Conservation (phyloP, 2,329 filamentous ascomycete genomes). For the Venturia nashicola region DNA sequence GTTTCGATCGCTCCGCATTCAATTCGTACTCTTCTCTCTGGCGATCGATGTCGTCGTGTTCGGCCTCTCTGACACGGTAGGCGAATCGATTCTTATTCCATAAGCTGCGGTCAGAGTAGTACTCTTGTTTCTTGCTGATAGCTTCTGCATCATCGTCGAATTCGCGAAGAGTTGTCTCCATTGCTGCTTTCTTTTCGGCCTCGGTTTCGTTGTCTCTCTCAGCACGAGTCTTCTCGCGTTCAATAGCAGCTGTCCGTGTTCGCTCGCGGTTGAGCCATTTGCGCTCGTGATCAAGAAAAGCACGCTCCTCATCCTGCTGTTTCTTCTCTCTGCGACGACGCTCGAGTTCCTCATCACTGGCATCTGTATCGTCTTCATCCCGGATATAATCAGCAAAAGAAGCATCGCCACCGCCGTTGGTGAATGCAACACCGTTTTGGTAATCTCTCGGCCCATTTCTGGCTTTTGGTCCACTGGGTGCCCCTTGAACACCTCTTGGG, state of each 20-base stretch:
- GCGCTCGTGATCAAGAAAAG: conserved; percentile 73
- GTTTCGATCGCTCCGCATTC: conserved; percentile 46
- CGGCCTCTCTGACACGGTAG: conserved; percentile 61
- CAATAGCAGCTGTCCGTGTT: conserved; percentile 68
- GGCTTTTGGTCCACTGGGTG: conserved; percentile 60
- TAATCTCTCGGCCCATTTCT: conserved; percentile 57
- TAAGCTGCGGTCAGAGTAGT: conserved; percentile 73
- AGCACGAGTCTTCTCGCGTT: conserved; percentile 73
- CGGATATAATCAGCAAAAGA: conserved; percentile 20
- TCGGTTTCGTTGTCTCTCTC: conserved; percentile 64
- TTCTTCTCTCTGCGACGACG: conserved; percentile 57
- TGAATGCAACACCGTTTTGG: conserved; percentile 68
- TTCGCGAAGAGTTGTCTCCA: conserved; percentile 53
- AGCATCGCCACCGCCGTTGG: conserved; percentile 47
- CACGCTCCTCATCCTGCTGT: conserved; percentile 63
- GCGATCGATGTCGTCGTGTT: conserved; percentile 72
- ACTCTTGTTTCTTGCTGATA: conserved; percentile 58
- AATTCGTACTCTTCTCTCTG: conserved; percentile 62
- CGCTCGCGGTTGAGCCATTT: conserved; percentile 86
- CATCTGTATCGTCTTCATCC: conserved; percentile 72
- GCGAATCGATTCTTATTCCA: conserved; percentile 74
- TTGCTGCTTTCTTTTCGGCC: conserved; percentile 49
- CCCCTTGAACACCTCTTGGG: conserved; percentile 58
- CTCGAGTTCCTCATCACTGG: conserved; percentile 77
- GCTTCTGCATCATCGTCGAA: conserved; percentile 88